Evolutionary conservation across 345 rosid genomes (phyloP).

Genomic region (Eutrema japonicum): DNA sequence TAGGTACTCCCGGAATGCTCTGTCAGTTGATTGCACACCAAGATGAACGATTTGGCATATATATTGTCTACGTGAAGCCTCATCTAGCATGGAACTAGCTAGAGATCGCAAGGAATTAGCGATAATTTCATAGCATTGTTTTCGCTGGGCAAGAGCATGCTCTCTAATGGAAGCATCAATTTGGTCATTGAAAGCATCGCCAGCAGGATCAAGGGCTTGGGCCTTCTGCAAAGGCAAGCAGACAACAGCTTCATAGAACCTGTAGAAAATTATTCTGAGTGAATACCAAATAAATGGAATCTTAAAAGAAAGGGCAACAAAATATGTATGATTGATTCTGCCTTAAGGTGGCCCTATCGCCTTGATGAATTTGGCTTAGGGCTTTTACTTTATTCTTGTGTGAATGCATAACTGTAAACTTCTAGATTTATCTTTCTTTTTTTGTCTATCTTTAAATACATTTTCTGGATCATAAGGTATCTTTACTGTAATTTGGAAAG

Average conservation of each 20-base stretch:
- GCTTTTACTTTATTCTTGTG: background rate
- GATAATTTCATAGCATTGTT: conserved; percentile 90
- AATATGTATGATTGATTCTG: conserved; percentile 1
- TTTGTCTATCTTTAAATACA: background rate
- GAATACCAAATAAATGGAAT: conserved; percentile 16
- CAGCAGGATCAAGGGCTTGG: conserved; percentile 87
- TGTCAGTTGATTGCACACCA: conserved; percentile 91
- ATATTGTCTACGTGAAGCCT: conserved; percentile 71
- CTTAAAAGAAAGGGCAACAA: conserved; percentile 16
- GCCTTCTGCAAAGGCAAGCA: conserved; percentile 94
- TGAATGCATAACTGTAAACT: conserved; percentile 20
- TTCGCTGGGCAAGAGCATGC: conserved; percentile 79
- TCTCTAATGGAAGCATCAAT: conserved; percentile 72
- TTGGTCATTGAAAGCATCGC: conserved; percentile 94
- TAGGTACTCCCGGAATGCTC: conserved; percentile 82
- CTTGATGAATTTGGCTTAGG: conserved; percentile 2
- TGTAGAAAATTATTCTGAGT: conserved; percentile 44
- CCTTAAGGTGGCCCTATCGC: conserved; percentile 4
- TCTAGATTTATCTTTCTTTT: background rate
- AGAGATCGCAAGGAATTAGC: conserved; percentile 74
- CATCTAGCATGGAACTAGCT: conserved; percentile 62
- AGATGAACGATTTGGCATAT: conserved; percentile 95
- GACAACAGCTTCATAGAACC: conserved; percentile 99
- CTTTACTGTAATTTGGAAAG: background rate
- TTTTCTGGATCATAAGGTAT: conserved; percentile 10